Percentiles rank a stretch among this genome's conserved stretches.
Evolutionary conservation across 805 yeast species (phyloP).

Genomic region (Debaryomyces hansenii): DNA sequence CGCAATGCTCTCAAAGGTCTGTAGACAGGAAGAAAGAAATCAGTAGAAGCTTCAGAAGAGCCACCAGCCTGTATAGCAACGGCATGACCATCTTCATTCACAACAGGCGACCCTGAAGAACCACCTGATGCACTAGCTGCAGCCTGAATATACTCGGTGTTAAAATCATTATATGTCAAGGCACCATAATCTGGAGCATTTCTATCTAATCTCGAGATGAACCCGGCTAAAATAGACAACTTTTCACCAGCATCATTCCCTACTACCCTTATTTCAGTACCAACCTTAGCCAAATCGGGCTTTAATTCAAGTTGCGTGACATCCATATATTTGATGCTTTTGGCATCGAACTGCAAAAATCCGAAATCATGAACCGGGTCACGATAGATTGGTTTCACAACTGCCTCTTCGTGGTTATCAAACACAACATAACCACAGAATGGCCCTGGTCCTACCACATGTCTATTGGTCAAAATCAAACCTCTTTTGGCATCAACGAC

Average conservation of each 20-base stretch:
- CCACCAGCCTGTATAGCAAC: slow-evolving; percentile 97
- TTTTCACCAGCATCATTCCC: slow-evolving; percentile 98
- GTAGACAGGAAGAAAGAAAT: slow-evolving; percentile 84
- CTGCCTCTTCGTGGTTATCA: slow-evolving; percentile 92
- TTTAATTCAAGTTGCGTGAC: slow-evolving; percentile 63
- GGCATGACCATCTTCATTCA: slow-evolving; percentile 80
- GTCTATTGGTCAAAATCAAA: slow-evolving; percentile 85
- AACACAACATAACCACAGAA: slow-evolving; percentile 89
- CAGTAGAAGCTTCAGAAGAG: slow-evolving; percentile 85
- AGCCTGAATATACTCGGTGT: slow-evolving; percentile 92
- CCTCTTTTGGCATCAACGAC: slow-evolving; percentile 84
- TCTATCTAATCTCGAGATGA: slow-evolving; percentile 81
- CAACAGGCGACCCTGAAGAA: slow-evolving; percentile 96
- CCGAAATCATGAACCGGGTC: slow-evolving; percentile 98
- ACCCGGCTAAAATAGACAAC: slow-evolving; percentile 83
- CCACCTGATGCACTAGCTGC: slow-evolving; percentile 97
- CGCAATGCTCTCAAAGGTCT: slow-evolving; percentile 79
- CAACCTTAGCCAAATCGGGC: slow-evolving; percentile 88
- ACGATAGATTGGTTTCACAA: slow-evolving; percentile 80
- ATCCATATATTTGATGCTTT: slow-evolving; percentile 67
- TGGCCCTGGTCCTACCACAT: slow-evolving; percentile 95
- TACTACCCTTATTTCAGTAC: slow-evolving; percentile 88
- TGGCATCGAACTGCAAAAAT: slow-evolving; percentile 75
- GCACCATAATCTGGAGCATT: slow-evolving; percentile 94
- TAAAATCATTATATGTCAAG: slow-evolving; percentile 86